A percentile compares a stretch with the other conserved stretches of the same genome.
These are phyloP conservation scores for Botryotinia calthae DNA, from an alignment of 2,329 filamentous ascomycete genomes.

Conservation along the genomic window DNA sequence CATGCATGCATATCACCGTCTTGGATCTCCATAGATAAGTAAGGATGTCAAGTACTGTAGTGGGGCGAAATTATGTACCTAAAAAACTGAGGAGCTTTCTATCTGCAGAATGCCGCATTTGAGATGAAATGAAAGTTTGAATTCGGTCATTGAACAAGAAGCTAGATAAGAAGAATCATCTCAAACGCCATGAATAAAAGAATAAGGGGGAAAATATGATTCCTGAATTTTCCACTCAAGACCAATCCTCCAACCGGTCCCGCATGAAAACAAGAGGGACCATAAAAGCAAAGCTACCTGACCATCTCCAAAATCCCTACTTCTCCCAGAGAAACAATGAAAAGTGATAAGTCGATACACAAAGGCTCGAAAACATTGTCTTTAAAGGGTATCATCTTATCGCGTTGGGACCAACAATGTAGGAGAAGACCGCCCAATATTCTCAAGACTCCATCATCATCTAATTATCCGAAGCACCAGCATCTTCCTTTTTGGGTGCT, in stretches of 20 bases:
- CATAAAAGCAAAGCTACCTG: slow-evolving; percentile 17
- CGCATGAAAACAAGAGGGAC: background rate
- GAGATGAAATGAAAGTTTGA: background rate
- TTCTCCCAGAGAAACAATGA: slow-evolving; percentile 17
- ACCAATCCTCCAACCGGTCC: background rate
- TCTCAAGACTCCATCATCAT: slow-evolving; percentile 30
- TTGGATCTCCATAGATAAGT: background rate
- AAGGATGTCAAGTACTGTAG: background rate
- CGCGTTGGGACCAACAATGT: slow-evolving; percentile 30
- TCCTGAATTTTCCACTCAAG: background rate
- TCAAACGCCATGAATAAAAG: slow-evolving; percentile 1
- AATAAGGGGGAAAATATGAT: background rate
- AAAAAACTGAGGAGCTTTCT: background rate
- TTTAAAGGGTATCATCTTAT: slow-evolving; percentile 36
- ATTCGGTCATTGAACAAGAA: background rate
- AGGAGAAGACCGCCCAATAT: slow-evolving; percentile 31
- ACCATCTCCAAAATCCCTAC: slow-evolving; percentile 16
- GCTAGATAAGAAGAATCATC: background rate
- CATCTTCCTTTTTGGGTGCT: slow-evolving; percentile 47
- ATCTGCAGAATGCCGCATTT: background rate
- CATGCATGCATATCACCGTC: slow-evolving; percentile 3
- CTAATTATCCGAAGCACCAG: slow-evolving; percentile 33
- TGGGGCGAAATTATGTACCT: slow-evolving; percentile 8
- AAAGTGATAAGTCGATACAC: slow-evolving; percentile 34
- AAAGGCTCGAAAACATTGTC: slow-evolving; percentile 32